Evolutionary conservation across 148 eudicot genomes (phyloP).

Genomic region (Vaccinium darrowii): DNA sequence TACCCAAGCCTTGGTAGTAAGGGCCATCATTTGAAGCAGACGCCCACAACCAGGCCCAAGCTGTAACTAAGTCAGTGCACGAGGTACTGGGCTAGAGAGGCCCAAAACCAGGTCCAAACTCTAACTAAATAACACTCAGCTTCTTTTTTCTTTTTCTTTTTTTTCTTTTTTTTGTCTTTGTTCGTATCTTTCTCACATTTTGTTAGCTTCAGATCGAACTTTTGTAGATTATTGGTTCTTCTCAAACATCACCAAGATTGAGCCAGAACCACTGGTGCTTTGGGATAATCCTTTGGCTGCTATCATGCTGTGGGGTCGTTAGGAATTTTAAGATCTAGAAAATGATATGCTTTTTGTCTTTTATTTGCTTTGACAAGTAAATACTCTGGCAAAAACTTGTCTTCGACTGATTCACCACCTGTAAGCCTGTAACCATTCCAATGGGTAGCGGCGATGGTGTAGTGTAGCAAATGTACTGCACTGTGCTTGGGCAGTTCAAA

Average conservation of each 20-base stretch:
- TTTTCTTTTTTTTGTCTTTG: too few relatives aligned
- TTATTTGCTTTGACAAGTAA: neutral
- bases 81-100: neutral
- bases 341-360: neutral
- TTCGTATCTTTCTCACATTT: too few relatives aligned
- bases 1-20: neutral
- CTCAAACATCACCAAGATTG: neutral
- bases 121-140: too few relatives aligned
- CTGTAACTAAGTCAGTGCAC: neutral
- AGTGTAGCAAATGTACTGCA: too few relatives aligned
- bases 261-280: slow-evolving; percentile 16
- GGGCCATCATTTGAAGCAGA: neutral
- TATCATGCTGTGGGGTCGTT: slow-evolving; percentile 18
- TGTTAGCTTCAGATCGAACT: too few relatives aligned
- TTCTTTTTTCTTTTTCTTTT: too few relatives aligned
- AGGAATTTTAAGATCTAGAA: neutral
- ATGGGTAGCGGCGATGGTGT: too few relatives aligned
- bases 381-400: too few relatives aligned
- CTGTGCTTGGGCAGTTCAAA: too few relatives aligned
- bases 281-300: slow-evolving; percentile 33
- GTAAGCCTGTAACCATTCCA: too few relatives aligned
- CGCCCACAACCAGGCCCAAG: neutral
- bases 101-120: neutral
- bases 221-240: too few relatives aligned
- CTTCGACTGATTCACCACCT: too few relatives aligned